Conservation (phyloP, 2,329 filamentous ascomycete genomes). For the Albophoma yamanashiensis region DNA sequence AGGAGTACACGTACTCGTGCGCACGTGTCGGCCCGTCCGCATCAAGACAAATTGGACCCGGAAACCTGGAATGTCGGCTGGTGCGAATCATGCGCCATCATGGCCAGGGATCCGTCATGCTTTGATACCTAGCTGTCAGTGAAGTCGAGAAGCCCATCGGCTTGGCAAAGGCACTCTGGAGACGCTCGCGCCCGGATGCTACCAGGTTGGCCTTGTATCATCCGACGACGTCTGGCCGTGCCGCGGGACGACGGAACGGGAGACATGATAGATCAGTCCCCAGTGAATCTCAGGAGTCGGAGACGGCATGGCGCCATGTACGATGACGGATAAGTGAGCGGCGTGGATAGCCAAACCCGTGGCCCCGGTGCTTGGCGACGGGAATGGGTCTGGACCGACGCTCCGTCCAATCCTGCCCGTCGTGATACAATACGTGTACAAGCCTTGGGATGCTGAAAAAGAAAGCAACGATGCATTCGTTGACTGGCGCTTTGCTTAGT, state of each 20-base stretch:
- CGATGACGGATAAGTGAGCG: neutral
- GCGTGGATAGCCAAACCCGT: neutral
- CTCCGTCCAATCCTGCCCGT: neutral
- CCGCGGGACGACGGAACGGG: neutral
- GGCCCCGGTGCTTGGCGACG: neutral
- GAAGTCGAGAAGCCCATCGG: neutral
- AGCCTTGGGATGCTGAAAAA: neutral
- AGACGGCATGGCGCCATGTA: neutral
- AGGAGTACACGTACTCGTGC: neutral
- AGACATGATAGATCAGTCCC: neutral
- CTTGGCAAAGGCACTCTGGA: neutral
- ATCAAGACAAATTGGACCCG: neutral
- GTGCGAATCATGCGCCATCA: neutral
- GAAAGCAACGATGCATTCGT: neutral
- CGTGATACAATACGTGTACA: neutral
- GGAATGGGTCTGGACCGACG: neutral
- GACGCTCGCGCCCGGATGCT: neutral
- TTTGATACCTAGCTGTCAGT: neutral
- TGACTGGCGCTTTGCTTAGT: neutral
- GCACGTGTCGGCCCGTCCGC: neutral
- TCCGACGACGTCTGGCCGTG: neutral
- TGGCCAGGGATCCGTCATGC: neutral
- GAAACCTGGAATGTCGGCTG: neutral
- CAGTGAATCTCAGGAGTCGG: neutral
- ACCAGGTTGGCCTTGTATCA: neutral